These are phyloP conservation scores for Penicillium sp. DNA, from an alignment of 2,329 filamentous ascomycete genomes.

Conservation along the genomic window DNA sequence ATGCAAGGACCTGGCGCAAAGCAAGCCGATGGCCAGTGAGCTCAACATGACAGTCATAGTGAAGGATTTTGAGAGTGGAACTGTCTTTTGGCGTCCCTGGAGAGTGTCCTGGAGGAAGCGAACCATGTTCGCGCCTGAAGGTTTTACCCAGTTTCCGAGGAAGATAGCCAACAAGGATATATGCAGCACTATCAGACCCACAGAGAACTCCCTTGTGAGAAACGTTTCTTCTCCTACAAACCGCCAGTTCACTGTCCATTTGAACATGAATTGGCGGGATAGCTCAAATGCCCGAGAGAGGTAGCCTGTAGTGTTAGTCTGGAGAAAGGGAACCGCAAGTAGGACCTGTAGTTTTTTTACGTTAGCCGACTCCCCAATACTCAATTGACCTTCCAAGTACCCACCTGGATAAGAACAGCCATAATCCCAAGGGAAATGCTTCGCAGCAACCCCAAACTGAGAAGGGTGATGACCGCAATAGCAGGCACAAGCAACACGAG, in stretches of 20 bases:
- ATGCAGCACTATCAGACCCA: conserved; percentile 66
- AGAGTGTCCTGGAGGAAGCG: conserved; percentile 55
- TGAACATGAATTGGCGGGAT: conserved; percentile 86
- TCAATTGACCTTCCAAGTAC: conserved; percentile 21
- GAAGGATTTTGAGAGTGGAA: conserved; percentile 67
- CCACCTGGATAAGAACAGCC: conserved; percentile 75
- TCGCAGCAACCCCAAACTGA: conserved; percentile 66
- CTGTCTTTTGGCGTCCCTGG: conserved; percentile 56
- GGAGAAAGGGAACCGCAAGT: conserved; percentile 65
- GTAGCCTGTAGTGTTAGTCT: conserved; percentile 67
- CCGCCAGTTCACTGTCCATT: conserved; percentile 99
- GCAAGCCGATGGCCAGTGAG: conserved; percentile 73
- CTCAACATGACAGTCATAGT: conserved; percentile 74
- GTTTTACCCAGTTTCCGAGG: conserved; percentile 68
- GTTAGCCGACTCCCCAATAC: neutral
- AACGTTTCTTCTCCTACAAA: conserved; percentile 86
- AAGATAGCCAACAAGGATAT: conserved; percentile 66
- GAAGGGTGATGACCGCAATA: conserved; percentile 71
- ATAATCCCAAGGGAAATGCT: conserved; percentile 68
- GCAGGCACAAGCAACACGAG: conserved; percentile 79
- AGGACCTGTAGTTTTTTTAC: conserved; percentile 43
- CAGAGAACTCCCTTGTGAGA: conserved; percentile 67
- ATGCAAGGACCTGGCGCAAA: conserved; percentile 85
- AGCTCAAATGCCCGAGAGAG: conserved; percentile 84
- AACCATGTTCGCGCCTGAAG: conserved; percentile 59